Evolutionary conservation across 768 basidiomycete species (phyloP), one percentile per base, ranked within the genome.

Genomic region (Tricholoma sp.): DNA sequence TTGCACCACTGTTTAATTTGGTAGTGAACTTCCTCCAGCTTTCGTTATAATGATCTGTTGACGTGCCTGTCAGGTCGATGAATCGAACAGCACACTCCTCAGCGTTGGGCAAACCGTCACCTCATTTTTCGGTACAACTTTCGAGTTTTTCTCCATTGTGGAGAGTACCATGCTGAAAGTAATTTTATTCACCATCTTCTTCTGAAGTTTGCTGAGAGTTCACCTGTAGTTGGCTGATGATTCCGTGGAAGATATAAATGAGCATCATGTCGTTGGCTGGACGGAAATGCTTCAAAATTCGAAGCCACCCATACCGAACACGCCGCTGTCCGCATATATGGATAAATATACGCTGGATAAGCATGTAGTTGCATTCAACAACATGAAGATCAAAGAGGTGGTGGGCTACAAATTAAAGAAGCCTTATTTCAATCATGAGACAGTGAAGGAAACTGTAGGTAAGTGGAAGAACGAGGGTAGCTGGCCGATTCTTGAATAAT

Each of bases 1-100:
- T 84, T 41, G 91, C 86, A 1, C 89, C 91, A 2, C 61, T 93
- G n/a, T 94, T 94, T 73, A 91, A 94, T 67, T 67, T 94, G 63
- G 91, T 88, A 60, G 61, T 79, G 55, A 46, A 39, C 22, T 31
- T 37, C 32, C 11, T 54, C 39, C 45, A 34, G n/a, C 19, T 41
- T 56, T n/a, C 41, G 46, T 52, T 34, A 41, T 31, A 5, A 32
- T 24, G 11, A 21, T 24, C 35, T 34, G 8, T 45, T 60, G 37
- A 41, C 21, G 18, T 35, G 45, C 47, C 5, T 56, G 2, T 16
- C 43, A 55, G 88, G 83, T 85, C 61, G 91, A 93, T 64, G 86
- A 92, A 60, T 83, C 88, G 6, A 77, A 89, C 46, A 84, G 79
- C 61, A 89, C 89, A 5, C 73, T 88, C 39, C 69, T 83, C 31